Evolutionary conservation across 2,329 filamentous ascomycete genomes (phyloP), one percentile per base, ranked within the genome.

Genomic region (Esteya vermicola): DNA sequence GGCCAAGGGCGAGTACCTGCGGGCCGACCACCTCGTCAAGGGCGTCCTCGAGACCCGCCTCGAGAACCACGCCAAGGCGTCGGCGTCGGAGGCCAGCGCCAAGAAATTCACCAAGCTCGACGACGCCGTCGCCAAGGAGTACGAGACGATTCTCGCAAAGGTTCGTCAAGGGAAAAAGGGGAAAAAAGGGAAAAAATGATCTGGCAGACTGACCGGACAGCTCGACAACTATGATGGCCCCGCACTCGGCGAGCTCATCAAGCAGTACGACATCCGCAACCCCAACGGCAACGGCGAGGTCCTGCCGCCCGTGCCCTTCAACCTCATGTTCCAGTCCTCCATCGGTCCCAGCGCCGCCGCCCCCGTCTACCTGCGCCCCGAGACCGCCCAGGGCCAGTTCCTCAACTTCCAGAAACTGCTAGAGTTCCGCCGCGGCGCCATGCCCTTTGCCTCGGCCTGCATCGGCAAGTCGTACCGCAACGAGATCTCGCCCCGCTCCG

Each of bases 401-500:
- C 67, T 96, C 49, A 95, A 93, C 64, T 98, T 98, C 60, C 33
- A 44, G 52, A 95, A 95, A 67, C 77, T 98, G 35, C 78, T 96
- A 43, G 89, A 95, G 50, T 96, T 88, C 69, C 96, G 95, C 68
- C 84, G 93, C 62, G 76, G 85, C 54, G 71, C 79, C 52, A 94
- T 98, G 83, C 91, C 91, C 21, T 96, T 98, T 56, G 91, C 91
- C 13, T 96, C 89, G 37, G 91, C 91, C 35, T 93, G 84, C 30
- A 93, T 98, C 57, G 91, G 91, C 62, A 94, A 94, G 64, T 95
- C 89, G 2, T 96, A 94, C 73, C 78, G 91, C 53, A 98, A 98
- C 58, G 91, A 98, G 57, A 95, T 98, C 52, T 95, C 91, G 0
- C 91, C 91, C 10, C 77, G 91, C 41, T 76, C 85, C 47, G 91